Evolutionary conservation across 2,329 filamentous ascomycete species (phyloP).

Genomic region (Fulvia fulva): DNA sequence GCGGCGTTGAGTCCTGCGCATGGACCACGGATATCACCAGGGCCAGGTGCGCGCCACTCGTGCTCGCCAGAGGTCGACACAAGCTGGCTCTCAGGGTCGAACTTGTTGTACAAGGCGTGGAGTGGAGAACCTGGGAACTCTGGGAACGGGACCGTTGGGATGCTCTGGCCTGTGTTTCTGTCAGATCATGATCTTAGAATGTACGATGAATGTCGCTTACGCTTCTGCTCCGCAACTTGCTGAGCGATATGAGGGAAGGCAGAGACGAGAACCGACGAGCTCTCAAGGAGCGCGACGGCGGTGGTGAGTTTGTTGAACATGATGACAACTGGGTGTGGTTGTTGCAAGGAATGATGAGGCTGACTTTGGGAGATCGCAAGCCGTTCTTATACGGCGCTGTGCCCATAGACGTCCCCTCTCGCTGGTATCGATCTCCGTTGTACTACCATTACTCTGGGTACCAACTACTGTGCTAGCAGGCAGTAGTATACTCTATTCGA

Average conservation of each 20-base stretch:
- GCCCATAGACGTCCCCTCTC: background rate
- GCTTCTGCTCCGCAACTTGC: conserved; percentile 20
- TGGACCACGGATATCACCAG: conserved; percentile 26
- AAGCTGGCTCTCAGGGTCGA: conserved; percentile 27
- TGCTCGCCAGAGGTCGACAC: conserved; percentile 27
- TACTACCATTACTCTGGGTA: background rate
- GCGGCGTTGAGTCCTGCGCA: conserved; percentile 24
- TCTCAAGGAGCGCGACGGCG: background rate
- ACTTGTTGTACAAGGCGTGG: conserved; percentile 22
- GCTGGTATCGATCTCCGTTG: background rate
- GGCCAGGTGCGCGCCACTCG: conserved; percentile 19
- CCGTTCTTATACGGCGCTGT: background rate
- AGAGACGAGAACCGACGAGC: background rate
- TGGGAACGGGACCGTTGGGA: conserved; percentile 19
- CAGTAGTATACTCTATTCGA: background rate
- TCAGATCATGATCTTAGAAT: too few relatives aligned
- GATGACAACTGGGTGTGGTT: background rate
- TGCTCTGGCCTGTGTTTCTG: conserved; percentile 4
- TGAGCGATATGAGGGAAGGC: conserved; percentile 25
- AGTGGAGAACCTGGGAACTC: conserved; percentile 21
- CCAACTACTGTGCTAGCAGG: background rate
- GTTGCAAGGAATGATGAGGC: background rate
- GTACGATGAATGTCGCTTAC: conserved; percentile 3
- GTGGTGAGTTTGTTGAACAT: conserved; percentile 3
- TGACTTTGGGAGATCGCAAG: too few relatives aligned